Conservation (phyloP, 2,329 filamentous ascomycete genomes). For the Venturia effusa region DNA sequence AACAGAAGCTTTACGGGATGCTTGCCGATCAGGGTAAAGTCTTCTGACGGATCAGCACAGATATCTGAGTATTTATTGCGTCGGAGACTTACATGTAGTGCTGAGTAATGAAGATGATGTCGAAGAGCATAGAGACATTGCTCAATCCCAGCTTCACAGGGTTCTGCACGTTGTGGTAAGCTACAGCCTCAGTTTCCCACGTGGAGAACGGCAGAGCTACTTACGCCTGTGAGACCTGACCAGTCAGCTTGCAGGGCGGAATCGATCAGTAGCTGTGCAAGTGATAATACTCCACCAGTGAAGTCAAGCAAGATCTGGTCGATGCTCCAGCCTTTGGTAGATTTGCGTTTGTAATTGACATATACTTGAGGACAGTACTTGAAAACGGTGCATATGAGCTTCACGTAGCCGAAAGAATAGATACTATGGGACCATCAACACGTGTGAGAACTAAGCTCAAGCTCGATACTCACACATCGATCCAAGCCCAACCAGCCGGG, state of each 20-base stretch:
- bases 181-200: not conserved
- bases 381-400: constrained; percentile 75
- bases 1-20: not conserved
- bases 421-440: constrained; percentile 26
- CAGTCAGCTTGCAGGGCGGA: constrained; percentile 76
- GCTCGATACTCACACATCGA: constrained; percentile 42
- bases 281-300: constrained; percentile 67
- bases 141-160: constrained; percentile 81
- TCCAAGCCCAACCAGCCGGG: constrained; percentile 47
- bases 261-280: constrained; percentile 74
- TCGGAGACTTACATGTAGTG: constrained; percentile 47
- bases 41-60: constrained; percentile 1
- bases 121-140: constrained; percentile 78
- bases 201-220: not conserved
- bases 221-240: constrained; percentile 71
- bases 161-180: constrained; percentile 37
- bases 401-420: constrained; percentile 72
- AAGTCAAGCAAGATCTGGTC: constrained; percentile 75
- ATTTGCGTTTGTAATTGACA: constrained; percentile 73
- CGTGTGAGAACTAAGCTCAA: constrained; percentile 31
- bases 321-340: constrained; percentile 83
- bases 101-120: constrained; percentile 75
- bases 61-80: not conserved
- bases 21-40: not conserved
- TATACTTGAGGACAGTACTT: constrained; percentile 88